phyloP scores from a whole-genome alignment of 2,329 filamentous ascomycete genomes.

The Truncatella angustata region DNA sequence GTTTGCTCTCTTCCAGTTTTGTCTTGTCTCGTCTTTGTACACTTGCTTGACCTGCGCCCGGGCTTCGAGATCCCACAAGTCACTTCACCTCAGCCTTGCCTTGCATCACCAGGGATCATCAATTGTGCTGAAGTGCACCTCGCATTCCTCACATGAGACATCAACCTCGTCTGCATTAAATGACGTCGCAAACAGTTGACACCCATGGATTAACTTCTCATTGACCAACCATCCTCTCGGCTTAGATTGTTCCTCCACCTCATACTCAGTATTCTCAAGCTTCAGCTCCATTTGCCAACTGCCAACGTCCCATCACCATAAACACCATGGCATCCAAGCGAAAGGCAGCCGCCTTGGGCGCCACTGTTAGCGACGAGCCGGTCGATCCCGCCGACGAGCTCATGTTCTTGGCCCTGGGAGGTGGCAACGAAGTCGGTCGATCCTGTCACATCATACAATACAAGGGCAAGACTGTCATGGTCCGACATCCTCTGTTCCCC shows the following conservation, averaged over 20 bases:
- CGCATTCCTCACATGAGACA: background rate
- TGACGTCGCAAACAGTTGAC: background rate
- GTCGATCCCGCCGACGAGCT: conserved; percentile 93
- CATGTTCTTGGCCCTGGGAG: conserved; percentile 88
- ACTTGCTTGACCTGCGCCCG: too few relatives aligned
- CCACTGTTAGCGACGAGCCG: conserved; percentile 70
- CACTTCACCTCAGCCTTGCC: background rate
- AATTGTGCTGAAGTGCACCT: background rate
- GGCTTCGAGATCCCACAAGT: background rate
- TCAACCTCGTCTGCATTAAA: background rate
- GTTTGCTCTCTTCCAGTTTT: background rate
- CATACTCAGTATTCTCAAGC: too few relatives aligned
- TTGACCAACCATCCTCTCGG: too few relatives aligned
- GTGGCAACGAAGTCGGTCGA: conserved; percentile 93
- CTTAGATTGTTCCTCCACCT: too few relatives aligned
- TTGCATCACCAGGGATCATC: background rate
- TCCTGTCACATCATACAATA: conserved; percentile 99
- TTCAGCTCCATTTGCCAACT: background rate
- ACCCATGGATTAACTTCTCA: background rate
- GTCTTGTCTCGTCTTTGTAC: background rate
- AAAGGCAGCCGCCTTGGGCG: conserved; percentile 75
- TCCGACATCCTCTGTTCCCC: conserved; percentile 40
- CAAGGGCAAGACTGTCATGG: conserved; percentile 99
- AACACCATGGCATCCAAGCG: conserved; percentile 83
- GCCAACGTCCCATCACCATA: background rate